Percentiles rank a stretch among this genome's conserved stretches.
These are phyloP conservation scores for Papilionanthe hybrid DNA, from an alignment of 116 monocot genomes.

Conservation along the genomic window DNA sequence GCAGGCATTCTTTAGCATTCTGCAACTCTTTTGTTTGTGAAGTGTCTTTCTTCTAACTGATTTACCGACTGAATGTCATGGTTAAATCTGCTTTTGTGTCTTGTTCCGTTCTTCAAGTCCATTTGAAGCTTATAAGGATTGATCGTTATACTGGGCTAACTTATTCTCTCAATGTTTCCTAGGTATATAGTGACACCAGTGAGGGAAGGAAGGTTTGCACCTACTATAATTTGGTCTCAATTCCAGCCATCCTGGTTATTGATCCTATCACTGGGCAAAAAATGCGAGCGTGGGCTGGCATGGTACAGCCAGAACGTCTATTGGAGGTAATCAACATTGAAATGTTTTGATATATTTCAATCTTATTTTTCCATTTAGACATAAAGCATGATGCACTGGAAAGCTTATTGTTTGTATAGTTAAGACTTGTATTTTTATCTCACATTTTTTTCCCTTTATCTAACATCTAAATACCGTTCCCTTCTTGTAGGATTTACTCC, in stretches of 20 bases:
- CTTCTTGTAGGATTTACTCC: constrained; percentile 66
- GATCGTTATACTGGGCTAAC: neutral
- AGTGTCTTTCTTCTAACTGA: no score
- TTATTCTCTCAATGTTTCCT: neutral
- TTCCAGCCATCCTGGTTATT: constrained; percentile 79
- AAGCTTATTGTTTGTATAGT: neutral
- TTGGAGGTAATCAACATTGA: constrained; percentile 60
- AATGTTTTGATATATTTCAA: neutral
- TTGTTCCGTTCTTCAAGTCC: no score
- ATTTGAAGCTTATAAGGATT: neutral
- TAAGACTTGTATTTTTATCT: neutral
- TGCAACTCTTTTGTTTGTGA: neutral
- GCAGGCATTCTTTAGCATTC: neutral
- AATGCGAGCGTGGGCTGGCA: constrained; percentile 87
- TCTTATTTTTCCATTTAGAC: neutral
- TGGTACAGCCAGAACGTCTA: constrained; percentile 91
- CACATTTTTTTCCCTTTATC: neutral
- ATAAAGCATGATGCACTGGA: neutral
- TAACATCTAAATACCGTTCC: neutral
- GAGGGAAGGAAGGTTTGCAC: constrained; percentile 98
- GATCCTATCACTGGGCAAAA: constrained; percentile 99
- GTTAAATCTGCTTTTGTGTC: no score
- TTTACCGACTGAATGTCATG: no score
- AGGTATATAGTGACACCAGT: constrained; percentile 86
- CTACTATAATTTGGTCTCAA: constrained; percentile 65